These are phyloP conservation scores for Trypanosoma melophagium DNA, from an alignment of 208 protist genomes.

Conservation along the genomic window DNA sequence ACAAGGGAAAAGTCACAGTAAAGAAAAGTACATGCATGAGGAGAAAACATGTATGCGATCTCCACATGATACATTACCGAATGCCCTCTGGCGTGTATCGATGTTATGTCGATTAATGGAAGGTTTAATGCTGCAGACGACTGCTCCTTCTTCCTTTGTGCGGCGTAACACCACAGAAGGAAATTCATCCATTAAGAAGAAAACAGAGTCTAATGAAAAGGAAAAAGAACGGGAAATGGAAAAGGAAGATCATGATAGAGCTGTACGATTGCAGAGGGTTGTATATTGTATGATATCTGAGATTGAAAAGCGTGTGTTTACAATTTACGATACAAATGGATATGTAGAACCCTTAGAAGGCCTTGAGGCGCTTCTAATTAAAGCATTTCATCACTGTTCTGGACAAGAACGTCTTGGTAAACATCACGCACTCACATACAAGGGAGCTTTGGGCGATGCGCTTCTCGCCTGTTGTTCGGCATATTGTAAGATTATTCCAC, in stretches of 20 bases:
- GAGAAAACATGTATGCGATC: not conserved
- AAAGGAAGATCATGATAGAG: not conserved
- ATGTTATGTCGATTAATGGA: conserved; percentile 25
- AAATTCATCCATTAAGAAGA: too few species aligned
- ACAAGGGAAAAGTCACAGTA: not conserved
- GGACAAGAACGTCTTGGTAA: not conserved
- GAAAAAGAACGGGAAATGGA: not conserved
- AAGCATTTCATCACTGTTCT: conserved; percentile 19
- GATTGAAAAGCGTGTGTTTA: conserved; percentile 17
- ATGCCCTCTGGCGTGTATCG: conserved; percentile 19
- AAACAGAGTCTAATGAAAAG: not conserved
- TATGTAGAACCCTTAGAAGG: conserved; percentile 9
- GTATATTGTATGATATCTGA: conserved; percentile 13
- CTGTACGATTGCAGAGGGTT: not conserved
- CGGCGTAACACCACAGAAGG: too few species aligned
- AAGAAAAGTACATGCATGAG: not conserved
- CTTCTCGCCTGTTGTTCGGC: conserved; percentile 22
- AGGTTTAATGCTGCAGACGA: not conserved
- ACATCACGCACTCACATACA: conserved; percentile 4
- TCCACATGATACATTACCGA: conserved; percentile 14
- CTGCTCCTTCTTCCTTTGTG: too few species aligned
- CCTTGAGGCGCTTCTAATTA: conserved; percentile 14
- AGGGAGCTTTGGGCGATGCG: conserved; percentile 9
- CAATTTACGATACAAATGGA: not conserved
- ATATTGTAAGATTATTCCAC: conserved; percentile 25